These are phyloP conservation scores for Aspergillus oerlinghausenensis DNA, from an alignment of 2,329 filamentous ascomycete species.

Conservation along the genomic window DNA sequence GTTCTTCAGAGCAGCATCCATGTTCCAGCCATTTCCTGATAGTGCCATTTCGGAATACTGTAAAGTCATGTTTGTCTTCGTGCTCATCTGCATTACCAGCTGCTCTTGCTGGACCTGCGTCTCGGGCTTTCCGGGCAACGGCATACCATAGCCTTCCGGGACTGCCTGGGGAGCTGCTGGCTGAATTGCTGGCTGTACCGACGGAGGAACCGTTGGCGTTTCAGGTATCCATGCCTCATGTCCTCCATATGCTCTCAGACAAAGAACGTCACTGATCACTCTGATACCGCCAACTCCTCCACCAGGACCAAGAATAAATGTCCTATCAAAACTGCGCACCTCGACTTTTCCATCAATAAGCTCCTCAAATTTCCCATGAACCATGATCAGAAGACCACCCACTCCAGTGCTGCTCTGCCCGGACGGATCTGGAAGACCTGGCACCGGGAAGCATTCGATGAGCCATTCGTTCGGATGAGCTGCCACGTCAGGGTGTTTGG, in stretches of 20 bases:
- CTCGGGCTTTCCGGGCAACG: constrained; percentile 41
- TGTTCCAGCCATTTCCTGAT: constrained; percentile 72
- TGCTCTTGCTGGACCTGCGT: constrained; percentile 62
- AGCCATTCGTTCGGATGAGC: constrained; percentile 68
- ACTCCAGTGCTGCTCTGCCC: constrained; percentile 62
- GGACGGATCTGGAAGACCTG: constrained; percentile 65
- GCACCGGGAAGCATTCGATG: constrained; percentile 73
- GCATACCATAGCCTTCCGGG: constrained; percentile 37
- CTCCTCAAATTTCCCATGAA: constrained; percentile 85
- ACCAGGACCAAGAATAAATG: constrained; percentile 73
- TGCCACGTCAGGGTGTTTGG: constrained; percentile 68
- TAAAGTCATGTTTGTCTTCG: constrained; percentile 73
- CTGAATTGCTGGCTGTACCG: constrained; percentile 18
- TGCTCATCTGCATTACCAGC: constrained; percentile 65
- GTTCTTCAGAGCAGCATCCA: constrained; percentile 66
- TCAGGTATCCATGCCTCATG: constrained; percentile 49
- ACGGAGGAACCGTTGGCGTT: constrained; percentile 14
- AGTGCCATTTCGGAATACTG: constrained; percentile 79
- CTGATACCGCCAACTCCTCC: constrained; percentile 62
- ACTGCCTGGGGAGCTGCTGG: constrained; percentile 24
- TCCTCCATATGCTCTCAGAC: constrained; percentile 64
- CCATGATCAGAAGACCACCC: constrained; percentile 69
- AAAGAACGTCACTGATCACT: constrained; percentile 75
- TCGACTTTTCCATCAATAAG: constrained; percentile 56
- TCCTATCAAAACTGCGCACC: constrained; percentile 73